Base-by-base conservation (phyloP, 305 asterid species). In the Solanum aculeatissimum region DNA sequence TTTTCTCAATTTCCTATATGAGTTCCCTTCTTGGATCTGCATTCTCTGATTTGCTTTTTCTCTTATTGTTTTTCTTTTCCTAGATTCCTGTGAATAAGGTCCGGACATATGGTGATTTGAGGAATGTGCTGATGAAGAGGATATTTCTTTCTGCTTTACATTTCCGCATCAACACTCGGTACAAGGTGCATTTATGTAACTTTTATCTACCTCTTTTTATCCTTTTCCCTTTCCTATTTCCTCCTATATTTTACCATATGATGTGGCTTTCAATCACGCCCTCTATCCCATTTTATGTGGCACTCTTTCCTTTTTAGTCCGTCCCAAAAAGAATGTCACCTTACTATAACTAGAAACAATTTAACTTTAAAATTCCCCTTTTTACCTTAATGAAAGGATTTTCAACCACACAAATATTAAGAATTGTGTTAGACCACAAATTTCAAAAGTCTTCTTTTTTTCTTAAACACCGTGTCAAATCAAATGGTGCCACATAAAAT, bases 91-190 rank as follows among this genome's bases (percentile, higher is more conserved):
- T 97, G 87, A 94, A 87, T 88, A 95, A 94, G 95, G 98, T 92
- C 90, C 92, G 66, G 69, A 95, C 98, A 62, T 95, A 89, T 85
- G 94, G 95, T 87, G 97, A 94, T 91, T 83, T 97, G 89, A 92
- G 98, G 86, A 92, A 89, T 91, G 98, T 97, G 90, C 93, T 97
- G 94, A 97, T 97, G 99, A 97, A 97, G 92, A 95, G 99, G 92
- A 97, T 97, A 84, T 97, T 97, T 90, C 97, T 97, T 82, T 97
- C 99, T 53, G 98, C 99, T 83, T 90, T 97, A 90, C 98, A 97
- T 91, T 97, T 97, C 88, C 99, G 99, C 85, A 95, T 97, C 84
- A 97, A 97, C 90, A 92, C 98, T 84, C 92, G 98, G 94, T 95
- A 97, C 91, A 97, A 97, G 98, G 99, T 95, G 88, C 85, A 21